Conservation (phyloP, 1,139 yeast genomes). For the Suhomyces choctaworum region DNA sequence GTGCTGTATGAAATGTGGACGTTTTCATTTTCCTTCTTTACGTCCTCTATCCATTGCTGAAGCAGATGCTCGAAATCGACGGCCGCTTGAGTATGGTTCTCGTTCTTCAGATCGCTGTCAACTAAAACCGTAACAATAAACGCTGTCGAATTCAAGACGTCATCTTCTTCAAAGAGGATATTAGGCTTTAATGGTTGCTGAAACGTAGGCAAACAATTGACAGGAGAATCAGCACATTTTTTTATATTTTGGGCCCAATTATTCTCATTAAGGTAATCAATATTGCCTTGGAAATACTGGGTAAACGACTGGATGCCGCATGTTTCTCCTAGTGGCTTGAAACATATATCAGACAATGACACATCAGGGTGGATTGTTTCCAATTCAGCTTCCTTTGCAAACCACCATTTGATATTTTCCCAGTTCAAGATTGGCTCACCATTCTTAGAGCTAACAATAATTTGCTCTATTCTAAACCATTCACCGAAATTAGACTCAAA, state of each 20-base stretch:
- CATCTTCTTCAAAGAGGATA: constrained; percentile 55
- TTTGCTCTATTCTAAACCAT: constrained; percentile 85
- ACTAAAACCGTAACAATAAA: constrained; percentile 72
- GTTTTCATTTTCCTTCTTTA: constrained; percentile 49
- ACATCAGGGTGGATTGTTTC: constrained; percentile 26
- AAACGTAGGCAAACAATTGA: constrained; percentile 83
- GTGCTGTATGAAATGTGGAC: constrained; percentile 74
- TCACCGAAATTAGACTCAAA: constrained; percentile 88
- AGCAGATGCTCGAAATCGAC: constrained; percentile 64
- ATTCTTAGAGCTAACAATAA: constrained; percentile 70
- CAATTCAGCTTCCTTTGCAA: constrained; percentile 65
- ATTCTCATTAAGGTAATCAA: constrained; percentile 47
- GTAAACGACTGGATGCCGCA: constrained; percentile 92
- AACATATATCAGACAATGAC: constrained; percentile 68
- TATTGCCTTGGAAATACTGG: constrained; percentile 77
- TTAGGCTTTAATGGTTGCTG: constrained; percentile 84
- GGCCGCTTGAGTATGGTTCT: constrained; percentile 44
- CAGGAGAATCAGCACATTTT: constrained; percentile 76
- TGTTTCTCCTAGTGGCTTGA: constrained; percentile 72
- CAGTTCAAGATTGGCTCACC: constrained; percentile 62
- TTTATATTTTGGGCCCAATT: constrained; percentile 57
- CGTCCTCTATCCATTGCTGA: constrained; percentile 52
- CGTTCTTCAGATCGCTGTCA: constrained; percentile 43
- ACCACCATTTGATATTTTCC: constrained; percentile 85
- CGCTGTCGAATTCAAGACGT: constrained; percentile 64